A percentile compares a stretch with the other conserved stretches of the same genome.
phyloP scores from a whole-genome alignment of 371 early-diverging fungal genomes.

The Nematocida sp. region DNA sequence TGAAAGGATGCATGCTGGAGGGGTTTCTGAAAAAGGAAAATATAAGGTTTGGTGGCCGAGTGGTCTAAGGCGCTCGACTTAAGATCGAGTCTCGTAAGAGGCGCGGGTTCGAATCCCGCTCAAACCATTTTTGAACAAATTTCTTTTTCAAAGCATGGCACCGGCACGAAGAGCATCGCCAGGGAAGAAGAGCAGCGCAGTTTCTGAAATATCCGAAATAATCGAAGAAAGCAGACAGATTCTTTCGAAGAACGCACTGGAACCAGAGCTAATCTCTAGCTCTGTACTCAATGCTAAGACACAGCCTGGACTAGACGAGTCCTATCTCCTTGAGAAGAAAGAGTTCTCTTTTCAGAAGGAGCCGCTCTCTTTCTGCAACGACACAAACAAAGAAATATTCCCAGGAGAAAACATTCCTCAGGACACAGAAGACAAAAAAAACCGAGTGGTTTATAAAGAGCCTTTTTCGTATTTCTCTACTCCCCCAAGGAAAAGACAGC shows the following conservation, averaged over 20 bases:
- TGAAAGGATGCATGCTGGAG: neutral
- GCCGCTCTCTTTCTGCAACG: slow-evolving; percentile 4
- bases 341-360: neutral
- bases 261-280: neutral
- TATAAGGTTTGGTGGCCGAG: slow-evolving; percentile 58
- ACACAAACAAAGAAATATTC: slow-evolving; percentile 8
- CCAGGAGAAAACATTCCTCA: neutral
- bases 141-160: slow-evolving; percentile 2
- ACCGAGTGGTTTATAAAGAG: too few relatives aligned
- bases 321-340: slow-evolving; percentile 33
- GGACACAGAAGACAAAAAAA: too few relatives aligned
- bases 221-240: neutral
- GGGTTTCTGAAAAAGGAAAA: neutral
- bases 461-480: neutral
- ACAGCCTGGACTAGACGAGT: slow-evolving; percentile 10
- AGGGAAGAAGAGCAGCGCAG: neutral
- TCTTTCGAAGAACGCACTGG: neutral
- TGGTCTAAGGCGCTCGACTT: slow-evolving; percentile 59
- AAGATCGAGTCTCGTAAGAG: slow-evolving; percentile 55
- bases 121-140: slow-evolving; percentile 45
- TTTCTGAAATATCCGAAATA: slow-evolving; percentile 6
- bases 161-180: neutral
- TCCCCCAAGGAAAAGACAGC: slow-evolving; percentile 21
- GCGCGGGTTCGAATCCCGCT: slow-evolving; percentile 60
- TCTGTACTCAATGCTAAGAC: neutral